Conservation (phyloP, 495 filamentous ascomycete genomes). For the Acidiella bohemica region DNA sequence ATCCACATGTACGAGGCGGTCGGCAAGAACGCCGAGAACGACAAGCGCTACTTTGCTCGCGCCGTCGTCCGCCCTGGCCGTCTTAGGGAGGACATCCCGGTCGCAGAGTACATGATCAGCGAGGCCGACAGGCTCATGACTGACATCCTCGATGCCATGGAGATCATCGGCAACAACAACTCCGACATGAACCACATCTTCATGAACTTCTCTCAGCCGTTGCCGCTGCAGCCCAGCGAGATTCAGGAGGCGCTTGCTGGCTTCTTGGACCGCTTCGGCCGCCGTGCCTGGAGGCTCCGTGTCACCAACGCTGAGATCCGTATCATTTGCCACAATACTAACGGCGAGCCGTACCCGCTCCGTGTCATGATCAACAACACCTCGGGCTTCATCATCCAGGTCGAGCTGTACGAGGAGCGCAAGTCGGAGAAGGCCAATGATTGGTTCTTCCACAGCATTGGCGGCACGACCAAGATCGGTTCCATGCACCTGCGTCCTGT, state of each 20-base stretch:
- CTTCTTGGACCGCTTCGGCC: constrained; percentile 91
- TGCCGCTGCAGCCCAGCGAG: constrained; percentile 78
- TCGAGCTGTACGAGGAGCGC: constrained; percentile 93
- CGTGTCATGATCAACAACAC: constrained; percentile 97
- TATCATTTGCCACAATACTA: constrained; percentile 86
- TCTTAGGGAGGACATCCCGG: constrained; percentile 91
- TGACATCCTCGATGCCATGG: constrained; percentile 91
- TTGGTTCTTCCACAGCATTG: constrained; percentile 96
- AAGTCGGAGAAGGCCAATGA: constrained; percentile 90
- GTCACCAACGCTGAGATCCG: constrained; percentile 97
- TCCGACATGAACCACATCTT: constrained; percentile 99
- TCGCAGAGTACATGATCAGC: constrained; percentile 92
- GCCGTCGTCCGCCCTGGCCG: constrained; percentile 85
- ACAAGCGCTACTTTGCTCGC: constrained; percentile 96
- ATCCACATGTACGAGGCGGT: constrained; percentile 97
- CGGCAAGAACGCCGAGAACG: constrained; percentile 83
- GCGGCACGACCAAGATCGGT: constrained; percentile 85
- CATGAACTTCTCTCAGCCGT: constrained; percentile 94
- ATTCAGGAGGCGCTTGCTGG: constrained; percentile 89
- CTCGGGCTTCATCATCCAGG: constrained; percentile 95
- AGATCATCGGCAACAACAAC: constrained; percentile 98
- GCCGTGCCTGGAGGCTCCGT: constrained; percentile 88
- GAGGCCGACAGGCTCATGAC: constrained; percentile 93
- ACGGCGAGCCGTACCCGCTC: constrained; percentile 77
- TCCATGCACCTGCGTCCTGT: constrained; percentile 89